A percentile compares a stretch with the other conserved stretches of the same genome.
Conservation (phyloP, 2,329 filamentous ascomycete species). For the Colletotrichum musae region DNA sequence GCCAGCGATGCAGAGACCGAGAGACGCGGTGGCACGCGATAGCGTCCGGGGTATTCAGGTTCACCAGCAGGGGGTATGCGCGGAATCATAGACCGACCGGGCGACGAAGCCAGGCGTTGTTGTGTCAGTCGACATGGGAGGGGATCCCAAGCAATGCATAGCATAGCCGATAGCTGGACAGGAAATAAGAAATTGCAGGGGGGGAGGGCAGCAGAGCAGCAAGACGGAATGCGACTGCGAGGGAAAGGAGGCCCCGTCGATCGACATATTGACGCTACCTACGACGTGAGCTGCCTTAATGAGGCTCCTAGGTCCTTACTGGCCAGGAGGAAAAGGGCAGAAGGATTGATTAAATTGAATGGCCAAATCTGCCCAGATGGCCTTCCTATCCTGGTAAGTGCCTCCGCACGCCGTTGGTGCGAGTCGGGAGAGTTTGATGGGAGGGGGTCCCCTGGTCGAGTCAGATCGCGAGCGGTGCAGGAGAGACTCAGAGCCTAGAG, state of each 20-base stretch:
- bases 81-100: slow-evolving; percentile 9
- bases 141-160: slow-evolving; percentile 3
- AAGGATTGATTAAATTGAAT: slow-evolving; percentile 18
- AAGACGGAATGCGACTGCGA: slow-evolving; percentile 2
- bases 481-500: too few relatives aligned
- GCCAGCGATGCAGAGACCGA: background rate
- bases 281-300: slow-evolving; percentile 34
- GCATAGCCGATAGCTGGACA: slow-evolving; percentile 16
- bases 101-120: background rate
- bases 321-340: background rate
- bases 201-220: slow-evolving; percentile 7
- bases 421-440: slow-evolving; percentile 1
- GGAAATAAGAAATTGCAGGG: slow-evolving; percentile 35
- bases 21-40: slow-evolving; percentile 29
- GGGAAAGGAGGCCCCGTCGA: slow-evolving; percentile 12
- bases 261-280: slow-evolving; percentile 20
- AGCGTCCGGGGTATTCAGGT: slow-evolving; percentile 5
- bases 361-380: slow-evolving; percentile 22
- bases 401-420: slow-evolving; percentile 32
- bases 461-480: background rate
- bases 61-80: background rate
- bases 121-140: background rate
- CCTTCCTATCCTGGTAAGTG: slow-evolving; percentile 35
- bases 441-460: background rate
- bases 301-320: slow-evolving; percentile 32